Evolutionary conservation across 2,329 filamentous ascomycete genomes (phyloP).

Genomic region (Lecanosticta acicola): DNA sequence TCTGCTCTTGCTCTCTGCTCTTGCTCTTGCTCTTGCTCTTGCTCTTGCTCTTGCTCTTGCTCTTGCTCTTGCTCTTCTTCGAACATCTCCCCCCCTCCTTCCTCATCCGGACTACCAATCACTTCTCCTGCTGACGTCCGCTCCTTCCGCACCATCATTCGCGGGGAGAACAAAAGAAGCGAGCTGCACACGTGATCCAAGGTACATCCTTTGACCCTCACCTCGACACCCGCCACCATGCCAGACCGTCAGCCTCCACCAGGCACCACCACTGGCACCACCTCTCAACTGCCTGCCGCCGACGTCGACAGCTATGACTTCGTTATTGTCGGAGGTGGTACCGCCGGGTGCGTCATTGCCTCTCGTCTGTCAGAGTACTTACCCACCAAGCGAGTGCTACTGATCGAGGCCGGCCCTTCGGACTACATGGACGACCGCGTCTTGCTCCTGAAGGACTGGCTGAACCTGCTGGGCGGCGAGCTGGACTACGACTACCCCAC

Average conservation of each 20-base stretch:
- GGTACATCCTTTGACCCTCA: slow-evolving; percentile 5
- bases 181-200: slow-evolving; percentile 1
- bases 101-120: not conserved
- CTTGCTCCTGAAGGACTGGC: slow-evolving; percentile 80
- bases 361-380: slow-evolving; percentile 76
- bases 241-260: slow-evolving; percentile 2
- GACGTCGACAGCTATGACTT: slow-evolving; percentile 71
- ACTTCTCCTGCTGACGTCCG: not conserved
- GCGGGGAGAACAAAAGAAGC: not conserved
- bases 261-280: slow-evolving; percentile 53
- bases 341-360: slow-evolving; percentile 78
- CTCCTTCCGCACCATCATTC: no score
- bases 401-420: slow-evolving; percentile 84
- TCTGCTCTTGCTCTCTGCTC: not conserved
- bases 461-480: slow-evolving; percentile 75
- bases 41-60: not conserved
- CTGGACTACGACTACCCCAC: slow-evolving; percentile 90
- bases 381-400: slow-evolving; percentile 70
- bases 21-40: no score
- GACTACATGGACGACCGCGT: slow-evolving; percentile 86
- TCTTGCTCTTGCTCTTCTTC: slow-evolving; percentile 1
- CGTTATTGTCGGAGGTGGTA: slow-evolving; percentile 78
- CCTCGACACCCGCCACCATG: slow-evolving; percentile 7
- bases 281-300: slow-evolving; percentile 58
- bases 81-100: not conserved